These are phyloP conservation scores for Geosiphon pyriformis DNA, from an alignment of 192 early-diverging fungal genomes.

Conservation along the genomic window DNA sequence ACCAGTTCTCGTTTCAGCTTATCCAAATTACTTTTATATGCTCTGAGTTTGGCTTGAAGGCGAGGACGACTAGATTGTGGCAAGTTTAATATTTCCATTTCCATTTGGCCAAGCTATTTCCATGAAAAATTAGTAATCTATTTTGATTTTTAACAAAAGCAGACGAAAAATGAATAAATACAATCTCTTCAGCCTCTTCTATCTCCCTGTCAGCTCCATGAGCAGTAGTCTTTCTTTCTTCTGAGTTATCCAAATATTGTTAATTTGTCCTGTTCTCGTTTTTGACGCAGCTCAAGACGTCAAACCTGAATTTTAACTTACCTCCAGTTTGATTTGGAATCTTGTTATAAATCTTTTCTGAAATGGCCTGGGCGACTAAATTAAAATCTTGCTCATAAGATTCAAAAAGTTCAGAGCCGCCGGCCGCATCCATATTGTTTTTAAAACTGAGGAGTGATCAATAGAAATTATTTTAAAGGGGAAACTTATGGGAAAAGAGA, in stretches of 20 bases:
- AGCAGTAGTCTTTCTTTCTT: conserved; percentile 66
- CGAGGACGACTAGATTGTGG: conserved; percentile 55
- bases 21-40: conserved; percentile 77
- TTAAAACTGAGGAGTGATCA: too few relatives aligned
- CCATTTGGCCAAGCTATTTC: conserved; percentile 80
- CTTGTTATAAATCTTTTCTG: conserved; percentile 43
- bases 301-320: conserved; percentile 4
- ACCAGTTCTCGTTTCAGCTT: conserved; percentile 73
- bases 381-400: conserved; percentile 86
- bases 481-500: too few relatives aligned
- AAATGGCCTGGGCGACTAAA: conserved; percentile 54
- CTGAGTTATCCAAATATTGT: too few relatives aligned
- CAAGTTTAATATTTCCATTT: conserved; percentile 82
- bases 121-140: neutral
- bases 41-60: conserved; percentile 60
- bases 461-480: too few relatives aligned
- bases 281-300: neutral
- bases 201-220: conserved; percentile 79
- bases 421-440: conserved; percentile 34
- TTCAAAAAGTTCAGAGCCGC: conserved; percentile 72
- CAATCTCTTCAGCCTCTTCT: conserved; percentile 88
- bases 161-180: conserved; percentile 30
- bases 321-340: conserved; percentile 16
- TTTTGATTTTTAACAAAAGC: neutral
- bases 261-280: neutral